Evolutionary conservation across 805 yeast species (phyloP).

Genomic region (Pichia californica): DNA sequence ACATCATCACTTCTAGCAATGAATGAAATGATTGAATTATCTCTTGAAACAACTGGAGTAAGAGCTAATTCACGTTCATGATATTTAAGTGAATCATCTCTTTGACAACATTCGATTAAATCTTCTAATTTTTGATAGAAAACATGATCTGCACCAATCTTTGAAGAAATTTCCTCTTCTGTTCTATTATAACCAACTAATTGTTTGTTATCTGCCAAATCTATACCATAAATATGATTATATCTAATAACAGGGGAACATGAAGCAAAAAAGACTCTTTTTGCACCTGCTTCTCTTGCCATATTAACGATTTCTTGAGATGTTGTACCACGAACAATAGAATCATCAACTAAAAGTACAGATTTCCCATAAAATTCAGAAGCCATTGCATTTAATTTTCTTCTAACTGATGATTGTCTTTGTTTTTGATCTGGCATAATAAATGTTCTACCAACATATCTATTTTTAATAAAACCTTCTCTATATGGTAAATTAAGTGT

Average conservation of each 20-base stretch:
- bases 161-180: constrained; percentile 68
- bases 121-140: constrained; percentile 84
- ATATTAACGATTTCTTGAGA: constrained; percentile 92
- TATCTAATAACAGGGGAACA: constrained; percentile 97
- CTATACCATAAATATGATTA: constrained; percentile 96
- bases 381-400: constrained; percentile 94
- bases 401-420: constrained; percentile 86
- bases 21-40: constrained; percentile 24
- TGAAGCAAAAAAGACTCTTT: constrained; percentile 89
- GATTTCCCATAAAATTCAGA: constrained; percentile 80
- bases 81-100: constrained; percentile 25
- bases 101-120: constrained; percentile 68
- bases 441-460: constrained; percentile 96
- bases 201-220: constrained; percentile 91
- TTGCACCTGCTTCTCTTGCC: constrained; percentile 99
- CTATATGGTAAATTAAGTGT: constrained; percentile 76
- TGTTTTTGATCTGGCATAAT: constrained; percentile 98
- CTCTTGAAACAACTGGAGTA: constrained; percentile 31
- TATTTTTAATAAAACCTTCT: constrained; percentile 94
- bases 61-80: constrained; percentile 29
- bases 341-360: constrained; percentile 90
- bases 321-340: constrained; percentile 96
- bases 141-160: constrained; percentile 85
- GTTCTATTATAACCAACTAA: constrained; percentile 79
- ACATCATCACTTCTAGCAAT: constrained; percentile 15